A percentile compares a stretch with the other conserved stretches of the same genome.
Evolutionary conservation across 257 asterid species (phyloP).

Genomic region (Solanum rostratum): DNA sequence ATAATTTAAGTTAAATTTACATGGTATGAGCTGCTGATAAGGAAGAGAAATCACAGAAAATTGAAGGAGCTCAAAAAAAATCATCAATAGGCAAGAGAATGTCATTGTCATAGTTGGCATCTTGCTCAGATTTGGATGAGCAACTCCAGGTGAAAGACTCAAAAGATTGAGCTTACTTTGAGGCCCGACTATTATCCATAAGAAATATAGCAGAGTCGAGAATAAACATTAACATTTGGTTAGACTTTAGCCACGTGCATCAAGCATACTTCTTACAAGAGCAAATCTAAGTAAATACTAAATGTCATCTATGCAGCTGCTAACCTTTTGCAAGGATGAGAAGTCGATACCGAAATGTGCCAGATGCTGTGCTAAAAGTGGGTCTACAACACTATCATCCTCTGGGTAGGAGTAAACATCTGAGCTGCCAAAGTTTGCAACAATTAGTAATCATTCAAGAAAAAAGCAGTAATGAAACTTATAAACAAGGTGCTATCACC

Average conservation of each 20-base stretch:
- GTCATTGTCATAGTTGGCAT: background rate
- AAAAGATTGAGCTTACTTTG: background rate
- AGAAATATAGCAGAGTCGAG: background rate
- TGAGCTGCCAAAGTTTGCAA: slow-evolving; percentile 90
- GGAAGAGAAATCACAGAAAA: background rate
- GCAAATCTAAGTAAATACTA: background rate
- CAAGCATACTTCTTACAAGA: background rate
- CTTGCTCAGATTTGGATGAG: background rate
- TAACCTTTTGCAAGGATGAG: slow-evolving; percentile 93
- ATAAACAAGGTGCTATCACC: background rate
- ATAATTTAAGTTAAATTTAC: background rate
- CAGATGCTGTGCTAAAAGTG: slow-evolving; percentile 89
- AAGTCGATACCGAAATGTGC: slow-evolving; percentile 95
- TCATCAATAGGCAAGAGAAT: background rate
- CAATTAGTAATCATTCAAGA: slow-evolving; percentile 16
- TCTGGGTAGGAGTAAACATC: slow-evolving; percentile 95
- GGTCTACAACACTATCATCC: slow-evolving; percentile 88
- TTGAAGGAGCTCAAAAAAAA: background rate
- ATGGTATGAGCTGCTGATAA: background rate
- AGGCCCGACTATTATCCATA: background rate
- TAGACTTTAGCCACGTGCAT: background rate
- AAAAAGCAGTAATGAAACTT: background rate
- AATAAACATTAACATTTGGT: background rate
- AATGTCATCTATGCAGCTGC: background rate
- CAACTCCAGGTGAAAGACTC: background rate